phyloP scores from a whole-genome alignment of 352 stramenopile genomes.

The Globisporangium sylvaticum region DNA sequence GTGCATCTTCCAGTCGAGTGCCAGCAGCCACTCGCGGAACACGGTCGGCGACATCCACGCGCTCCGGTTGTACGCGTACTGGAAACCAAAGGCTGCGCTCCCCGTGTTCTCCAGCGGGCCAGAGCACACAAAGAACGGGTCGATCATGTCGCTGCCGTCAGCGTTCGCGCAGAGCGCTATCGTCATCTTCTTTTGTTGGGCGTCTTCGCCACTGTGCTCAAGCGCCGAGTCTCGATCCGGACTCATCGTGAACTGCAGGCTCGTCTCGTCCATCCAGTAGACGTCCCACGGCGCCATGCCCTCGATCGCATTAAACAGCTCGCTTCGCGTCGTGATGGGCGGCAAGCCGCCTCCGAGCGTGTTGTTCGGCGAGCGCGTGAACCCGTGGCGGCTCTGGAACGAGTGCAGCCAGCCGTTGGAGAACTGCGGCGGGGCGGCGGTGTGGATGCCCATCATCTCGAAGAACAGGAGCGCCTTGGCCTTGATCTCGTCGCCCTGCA shows the following conservation, averaged over 20 bases:
- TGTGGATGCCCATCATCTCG: constrained; percentile 50
- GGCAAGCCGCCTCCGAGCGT: constrained; percentile 24
- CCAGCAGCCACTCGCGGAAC: constrained; percentile 72
- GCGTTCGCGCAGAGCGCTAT: constrained; percentile 61
- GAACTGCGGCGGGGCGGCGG: constrained; percentile 57
- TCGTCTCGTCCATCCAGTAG: constrained; percentile 76
- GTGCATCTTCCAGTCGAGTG: constrained; percentile 77
- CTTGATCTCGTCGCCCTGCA: constrained; percentile 74
- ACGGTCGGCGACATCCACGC: constrained; percentile 71
- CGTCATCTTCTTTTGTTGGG: constrained; percentile 37
- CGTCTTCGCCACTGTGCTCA: not conserved
- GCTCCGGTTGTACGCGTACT: constrained; percentile 68
- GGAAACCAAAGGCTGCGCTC: constrained; percentile 24
- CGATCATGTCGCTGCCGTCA: constrained; percentile 62
- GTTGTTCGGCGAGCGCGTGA: constrained; percentile 34
- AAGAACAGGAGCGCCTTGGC: constrained; percentile 68
- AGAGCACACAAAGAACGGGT: constrained; percentile 64
- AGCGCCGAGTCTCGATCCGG: constrained; percentile 25
- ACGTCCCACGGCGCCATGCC: constrained; percentile 51
- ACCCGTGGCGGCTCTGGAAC: constrained; percentile 73
- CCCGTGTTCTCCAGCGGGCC: constrained; percentile 22
- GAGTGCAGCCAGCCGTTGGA: constrained; percentile 88
- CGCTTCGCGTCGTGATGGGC: constrained; percentile 40
- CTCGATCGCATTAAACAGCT: constrained; percentile 44
- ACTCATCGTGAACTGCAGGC: constrained; percentile 43